Evolutionary conservation across 2,329 filamentous ascomycete species (phyloP).

Genomic region (Trichoderma sp.): DNA sequence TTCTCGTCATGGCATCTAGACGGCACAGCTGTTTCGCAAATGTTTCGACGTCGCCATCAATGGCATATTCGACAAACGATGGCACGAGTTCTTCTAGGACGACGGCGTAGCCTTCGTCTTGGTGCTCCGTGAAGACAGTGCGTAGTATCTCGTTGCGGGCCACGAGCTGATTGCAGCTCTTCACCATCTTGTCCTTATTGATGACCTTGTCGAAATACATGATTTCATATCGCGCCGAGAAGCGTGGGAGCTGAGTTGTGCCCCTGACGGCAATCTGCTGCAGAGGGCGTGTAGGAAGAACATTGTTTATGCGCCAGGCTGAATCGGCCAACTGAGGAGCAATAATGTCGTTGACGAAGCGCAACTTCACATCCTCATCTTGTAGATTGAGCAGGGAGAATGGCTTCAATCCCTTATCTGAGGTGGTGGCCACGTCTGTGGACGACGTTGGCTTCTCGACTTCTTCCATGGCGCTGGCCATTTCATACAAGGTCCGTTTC

Average conservation of each 20-base stretch:
- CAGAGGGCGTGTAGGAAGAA: slow-evolving; percentile 56
- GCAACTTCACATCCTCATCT: slow-evolving; percentile 27
- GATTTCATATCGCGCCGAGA: slow-evolving; percentile 61
- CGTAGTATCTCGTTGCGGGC: slow-evolving; percentile 61
- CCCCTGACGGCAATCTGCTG: slow-evolving; percentile 58
- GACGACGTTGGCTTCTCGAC: neutral
- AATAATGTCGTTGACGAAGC: slow-evolving; percentile 47
- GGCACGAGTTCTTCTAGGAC: slow-evolving; percentile 54
- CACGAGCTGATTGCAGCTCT: slow-evolving; percentile 55
- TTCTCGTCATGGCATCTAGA: slow-evolving; percentile 52
- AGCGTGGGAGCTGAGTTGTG: slow-evolving; percentile 56
- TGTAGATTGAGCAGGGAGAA: slow-evolving; percentile 50
- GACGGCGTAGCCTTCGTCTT: slow-evolving; percentile 51
- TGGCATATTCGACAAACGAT: slow-evolving; percentile 51
- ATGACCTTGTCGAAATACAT: slow-evolving; percentile 57
- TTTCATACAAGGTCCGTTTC: slow-evolving; percentile 47
- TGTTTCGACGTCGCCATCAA: slow-evolving; percentile 45
- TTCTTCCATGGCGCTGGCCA: slow-evolving; percentile 45
- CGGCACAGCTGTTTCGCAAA: slow-evolving; percentile 55
- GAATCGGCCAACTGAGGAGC: slow-evolving; percentile 50
- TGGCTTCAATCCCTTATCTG: slow-evolving; percentile 34
- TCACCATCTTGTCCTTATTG: slow-evolving; percentile 46
- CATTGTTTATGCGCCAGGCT: slow-evolving; percentile 51
- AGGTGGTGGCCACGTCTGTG: neutral
- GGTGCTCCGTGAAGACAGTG: slow-evolving; percentile 59